Evolutionary conservation across 768 basidiomycete genomes (phyloP).

Genomic region (Leucogyrophana mollusca): DNA sequence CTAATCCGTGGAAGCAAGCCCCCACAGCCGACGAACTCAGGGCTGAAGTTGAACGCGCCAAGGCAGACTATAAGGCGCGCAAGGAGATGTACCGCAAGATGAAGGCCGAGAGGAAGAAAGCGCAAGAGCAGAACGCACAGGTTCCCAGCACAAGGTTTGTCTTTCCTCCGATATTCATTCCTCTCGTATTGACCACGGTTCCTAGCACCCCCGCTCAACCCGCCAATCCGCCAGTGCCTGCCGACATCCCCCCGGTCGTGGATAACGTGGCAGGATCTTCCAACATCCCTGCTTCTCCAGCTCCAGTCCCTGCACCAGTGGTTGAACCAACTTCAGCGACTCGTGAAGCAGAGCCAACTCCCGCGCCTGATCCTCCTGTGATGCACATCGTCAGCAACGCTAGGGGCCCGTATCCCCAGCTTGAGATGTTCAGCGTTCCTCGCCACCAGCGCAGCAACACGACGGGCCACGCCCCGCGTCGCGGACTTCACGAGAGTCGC

Average conservation of each 20-base stretch:
- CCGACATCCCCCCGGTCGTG: slow-evolving; percentile 3
- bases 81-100: slow-evolving; percentile 69
- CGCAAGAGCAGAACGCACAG: slow-evolving; percentile 22
- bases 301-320: slow-evolving; percentile 5
- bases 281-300: slow-evolving; percentile 4
- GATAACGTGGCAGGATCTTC: slow-evolving; percentile 5
- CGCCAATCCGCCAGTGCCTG: slow-evolving; percentile 13
- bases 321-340: slow-evolving; percentile 9
- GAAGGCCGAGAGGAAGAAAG: slow-evolving; percentile 47
- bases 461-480: slow-evolving; percentile 20
- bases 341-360: slow-evolving; percentile 14
- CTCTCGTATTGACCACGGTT: neutral
- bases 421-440: slow-evolving; percentile 64
- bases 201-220: slow-evolving; percentile 25
- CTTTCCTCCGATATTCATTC: slow-evolving; percentile 7
- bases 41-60: slow-evolving; percentile 60
- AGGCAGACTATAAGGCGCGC: slow-evolving; percentile 61
- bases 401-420: slow-evolving; percentile 55
- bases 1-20: neutral
- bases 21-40: slow-evolving; percentile 20
- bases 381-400: slow-evolving; percentile 63
- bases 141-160: slow-evolving; percentile 26
- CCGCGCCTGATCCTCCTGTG: slow-evolving; percentile 13
- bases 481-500: slow-evolving; percentile 13
- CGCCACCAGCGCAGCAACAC: slow-evolving; percentile 40